Evolutionary conservation across 495 filamentous ascomycete species (phyloP), one percentile per base, ranked within the genome.

Genomic region (Penicillium cinerascens): DNA sequence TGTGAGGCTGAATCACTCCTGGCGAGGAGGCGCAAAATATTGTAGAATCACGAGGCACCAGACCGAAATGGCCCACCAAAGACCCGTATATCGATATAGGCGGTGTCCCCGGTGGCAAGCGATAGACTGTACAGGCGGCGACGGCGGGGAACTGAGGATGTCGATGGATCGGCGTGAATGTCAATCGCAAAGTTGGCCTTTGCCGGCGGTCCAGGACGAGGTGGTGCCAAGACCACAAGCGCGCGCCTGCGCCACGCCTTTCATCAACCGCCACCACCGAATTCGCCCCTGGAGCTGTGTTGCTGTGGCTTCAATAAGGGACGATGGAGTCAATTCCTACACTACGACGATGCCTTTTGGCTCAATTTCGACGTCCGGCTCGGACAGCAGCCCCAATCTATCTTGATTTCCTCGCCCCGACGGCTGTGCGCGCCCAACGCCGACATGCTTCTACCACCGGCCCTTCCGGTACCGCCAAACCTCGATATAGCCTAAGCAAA

Each of bases 401-500:
- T 11, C 67, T 77, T 18, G 74, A 77, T 55, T 77, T 75, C 48
- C 70, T 77, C 48, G 74, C 68, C 7, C 74, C 74, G 7, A 69
- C 64, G 40, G 48, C 60, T 35, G 29, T 70, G 33, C 49, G 52
- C 7, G 43, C 33, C 40, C 56, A 63, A 53, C 58, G 48, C 33
- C 69, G 68, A 41, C 65, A 66, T 42, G 69, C 69, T 27, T 58
- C 70, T 11, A 58, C 63, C 13, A 58, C 63, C 42, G 42, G 55
- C 20, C 46, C 66, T 11, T 38, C 60, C 23, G 51, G 49, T 25
- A 44, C 33, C 39, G 49, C 63, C n/a, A 76, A 75, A 56, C 77
- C 71, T 56, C 73, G 68, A 54, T 84, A 83, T 60, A 80, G 86
- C 23, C 76, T 96, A 27, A 89, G 82, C 47, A 68, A 78, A 47